These are phyloP conservation scores for Jacaranda copaia DNA, from an alignment of 257 asterid genomes.

Conservation along the genomic window DNA sequence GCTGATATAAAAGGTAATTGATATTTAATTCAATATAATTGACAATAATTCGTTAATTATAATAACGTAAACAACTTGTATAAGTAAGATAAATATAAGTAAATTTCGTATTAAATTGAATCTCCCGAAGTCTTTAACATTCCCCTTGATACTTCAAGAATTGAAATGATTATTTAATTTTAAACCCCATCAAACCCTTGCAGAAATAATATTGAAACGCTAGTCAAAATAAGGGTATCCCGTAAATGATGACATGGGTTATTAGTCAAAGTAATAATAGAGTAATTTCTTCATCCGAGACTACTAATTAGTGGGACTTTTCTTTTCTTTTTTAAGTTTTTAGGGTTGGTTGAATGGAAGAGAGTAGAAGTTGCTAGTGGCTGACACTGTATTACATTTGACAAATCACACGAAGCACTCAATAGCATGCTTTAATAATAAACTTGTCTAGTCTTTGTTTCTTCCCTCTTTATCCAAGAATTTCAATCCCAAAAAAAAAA, in stretches of 20 bases:
- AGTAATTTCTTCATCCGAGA: conserved; percentile 37
- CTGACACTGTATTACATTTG: conserved; percentile 15
- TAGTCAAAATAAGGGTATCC: conserved; percentile 16
- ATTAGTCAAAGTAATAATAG: conserved; percentile 46
- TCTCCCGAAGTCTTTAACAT: too few relatives aligned
- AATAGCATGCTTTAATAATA: conserved; percentile 2
- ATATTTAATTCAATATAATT: too few relatives aligned
- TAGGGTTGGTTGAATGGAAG: not conserved
- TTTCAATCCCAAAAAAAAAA: too few relatives aligned
- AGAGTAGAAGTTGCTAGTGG: conserved; percentile 25
- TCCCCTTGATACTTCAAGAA: not conserved
- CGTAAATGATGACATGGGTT: conserved; percentile 16
- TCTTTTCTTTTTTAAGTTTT: not conserved
- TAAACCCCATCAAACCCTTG: not conserved
- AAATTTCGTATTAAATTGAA: too few relatives aligned
- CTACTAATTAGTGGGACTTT: conserved; percentile 29
- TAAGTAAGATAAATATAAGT: too few relatives aligned
- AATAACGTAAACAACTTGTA: too few relatives aligned
- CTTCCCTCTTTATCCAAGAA: too few relatives aligned
- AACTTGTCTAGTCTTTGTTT: conserved; percentile 11
- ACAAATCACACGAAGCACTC: conserved; percentile 17
- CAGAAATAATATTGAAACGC: not conserved
- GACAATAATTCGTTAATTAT: too few relatives aligned
- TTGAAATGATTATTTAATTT: not conserved
- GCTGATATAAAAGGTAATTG: too few relatives aligned